Base-by-base conservation (phyloP, 257 asterid species). In the Nicotiana benthamiana region DNA sequence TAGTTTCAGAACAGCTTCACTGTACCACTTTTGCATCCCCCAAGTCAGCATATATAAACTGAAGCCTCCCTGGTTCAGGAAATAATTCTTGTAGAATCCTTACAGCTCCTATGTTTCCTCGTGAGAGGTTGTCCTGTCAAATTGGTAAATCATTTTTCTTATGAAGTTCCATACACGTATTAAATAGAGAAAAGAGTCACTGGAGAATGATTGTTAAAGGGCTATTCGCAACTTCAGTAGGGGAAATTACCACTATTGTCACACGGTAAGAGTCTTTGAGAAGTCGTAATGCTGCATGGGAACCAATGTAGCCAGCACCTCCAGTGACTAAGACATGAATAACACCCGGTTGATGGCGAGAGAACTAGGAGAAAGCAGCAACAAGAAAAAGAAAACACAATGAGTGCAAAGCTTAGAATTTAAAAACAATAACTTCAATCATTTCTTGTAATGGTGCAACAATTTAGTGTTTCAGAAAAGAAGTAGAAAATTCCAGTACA, bases 221-320 rank as follows among this genome's bases (percentile, higher is more conserved):
- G 75, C 52, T 12, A 36, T 9, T 11, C 43, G 32, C 64, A 3
- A 78, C 20, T 34, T 9, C 75, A 15, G 36, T 43, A 70, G 11
- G 56, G 9, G 80, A 84, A 79, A 84, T 12, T 90, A 94, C 97
- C 98, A 94, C 98, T 83, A 94, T 90, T 1, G 98, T 93, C 85
- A 94, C 98, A 75, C 98, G 96, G 77, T 91, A 92, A 16, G 86
- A 86, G 82, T 92, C 97, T 79, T 90, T 86, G n/a, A 94, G 94
- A 82, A 94, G 97, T 16, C 95, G 89, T 80, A 94, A 83, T 40
- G 93, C 92, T 68, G 98, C 97, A 86, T 94, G 98, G 67, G 98
- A 93, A 75, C 98, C 98, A 56, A 94, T 94, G 86, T 88, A 94
- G 22, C 97, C 98, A 80, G 98, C 98, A 79, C 98, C 98, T 85